Base-by-base conservation (phyloP, 305 asterid species). In the Euphrasia arctica region DNA sequence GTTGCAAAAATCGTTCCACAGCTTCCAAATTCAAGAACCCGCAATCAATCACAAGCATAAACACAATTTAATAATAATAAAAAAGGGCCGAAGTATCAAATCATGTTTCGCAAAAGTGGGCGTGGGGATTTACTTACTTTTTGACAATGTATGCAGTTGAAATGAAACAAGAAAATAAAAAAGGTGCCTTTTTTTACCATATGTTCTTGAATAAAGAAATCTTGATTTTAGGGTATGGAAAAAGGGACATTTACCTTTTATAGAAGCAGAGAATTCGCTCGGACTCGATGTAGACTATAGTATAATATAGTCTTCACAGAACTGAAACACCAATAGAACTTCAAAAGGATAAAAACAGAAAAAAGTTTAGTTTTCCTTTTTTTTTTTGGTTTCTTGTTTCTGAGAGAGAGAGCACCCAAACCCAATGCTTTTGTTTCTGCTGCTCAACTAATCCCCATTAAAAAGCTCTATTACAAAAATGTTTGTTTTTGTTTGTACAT, bases 241-340 rank as follows among this genome's bases (percentile, higher is more conserved):
- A 67, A 60, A 22, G 22, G 67, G 51, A 65, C 28, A n/a, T 66
- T 70, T 63, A 70, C 78, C 84, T 75, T 75, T 66, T 78, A 73
- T 78, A 61, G 80, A 39, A 80, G 81, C 69, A 72, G 66, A 67
- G 65, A 42, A 48, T 9, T 48, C 22, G 54, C 3, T 72, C 74
- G 58, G 22, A 18, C 22, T 18, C 22, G 22, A 63, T 63, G 54
- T 39, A 56, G 42, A 56, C 54, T 59, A 50, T 14, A 52, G 56
- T 66, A 64, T 10, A 9, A 51, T 15, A 29, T 13, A 50, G 48
- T 64, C 54, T 43, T 49, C 43, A 54, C 51, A 49, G 28, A 62
- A 67, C 51, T 29, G 66, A 66, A 52, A 70, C 39, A 62, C 15
- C 62, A 31, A 63, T 61, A 56, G 66, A 70, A 60, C 32, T 59